Conservation (phyloP, 495 filamentous ascomycete species). For the Aspergillus affinis region DNA sequence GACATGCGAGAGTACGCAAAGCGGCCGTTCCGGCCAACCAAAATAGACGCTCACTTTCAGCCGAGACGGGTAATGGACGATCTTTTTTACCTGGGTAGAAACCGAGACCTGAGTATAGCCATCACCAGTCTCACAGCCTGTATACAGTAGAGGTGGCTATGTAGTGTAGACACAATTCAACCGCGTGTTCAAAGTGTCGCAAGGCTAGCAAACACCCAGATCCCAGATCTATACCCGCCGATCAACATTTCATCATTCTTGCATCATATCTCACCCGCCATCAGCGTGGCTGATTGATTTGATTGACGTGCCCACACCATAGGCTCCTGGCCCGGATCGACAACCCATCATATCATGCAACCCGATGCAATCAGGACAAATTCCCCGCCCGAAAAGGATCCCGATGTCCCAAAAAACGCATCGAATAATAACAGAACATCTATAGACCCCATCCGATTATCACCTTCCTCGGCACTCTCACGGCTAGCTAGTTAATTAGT, state of each 20-base stretch:
- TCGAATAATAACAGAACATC: neutral
- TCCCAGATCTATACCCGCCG: neutral
- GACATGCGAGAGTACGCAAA: neutral
- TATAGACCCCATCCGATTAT: no score
- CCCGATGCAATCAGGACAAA: neutral
- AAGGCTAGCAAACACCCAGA: no score
- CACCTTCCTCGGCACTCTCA: no score
- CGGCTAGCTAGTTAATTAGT: no score
- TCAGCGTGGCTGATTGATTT: neutral
- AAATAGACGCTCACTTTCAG: neutral
- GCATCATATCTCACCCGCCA: neutral
- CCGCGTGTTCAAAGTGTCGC: no score
- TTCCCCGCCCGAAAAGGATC: neutral
- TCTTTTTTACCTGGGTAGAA: neutral
- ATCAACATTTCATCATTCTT: neutral
- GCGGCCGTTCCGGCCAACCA: no score
- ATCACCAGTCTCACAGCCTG: neutral
- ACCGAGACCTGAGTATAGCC: neutral
- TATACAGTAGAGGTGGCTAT: no score
- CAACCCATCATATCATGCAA: neutral
- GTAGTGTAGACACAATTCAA: no score
- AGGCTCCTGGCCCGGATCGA: neutral
- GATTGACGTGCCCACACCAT: no score
- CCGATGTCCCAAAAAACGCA: neutral
- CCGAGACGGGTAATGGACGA: neutral